phyloP scores from a whole-genome alignment of 225 moss, liverwort and hornwort genomes.

The Physcomitrium patens region DNA sequence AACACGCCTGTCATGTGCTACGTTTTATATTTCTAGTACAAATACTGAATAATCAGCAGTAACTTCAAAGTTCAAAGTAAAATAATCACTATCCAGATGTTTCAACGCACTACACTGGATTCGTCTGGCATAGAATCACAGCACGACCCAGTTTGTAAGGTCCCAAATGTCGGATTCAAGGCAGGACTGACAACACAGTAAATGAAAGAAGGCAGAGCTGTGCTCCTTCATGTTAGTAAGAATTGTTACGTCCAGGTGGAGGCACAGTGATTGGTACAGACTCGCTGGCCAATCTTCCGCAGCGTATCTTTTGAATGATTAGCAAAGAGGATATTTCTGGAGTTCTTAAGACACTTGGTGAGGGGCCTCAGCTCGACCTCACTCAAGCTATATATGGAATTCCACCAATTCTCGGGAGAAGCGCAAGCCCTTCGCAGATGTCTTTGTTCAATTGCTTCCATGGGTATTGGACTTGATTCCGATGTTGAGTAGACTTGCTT shows the following conservation, averaged over 20 bases:
- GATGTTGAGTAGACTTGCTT: no score
- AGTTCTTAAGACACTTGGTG: slow-evolving; percentile 24
- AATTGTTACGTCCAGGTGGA: slow-evolving; percentile 23
- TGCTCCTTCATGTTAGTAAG: slow-evolving; percentile 4
- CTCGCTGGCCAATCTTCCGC: background rate
- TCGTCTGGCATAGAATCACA: background rate
- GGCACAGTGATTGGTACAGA: background rate
- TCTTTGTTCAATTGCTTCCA: no score
- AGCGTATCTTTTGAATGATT: background rate
- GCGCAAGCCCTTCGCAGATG: no score
- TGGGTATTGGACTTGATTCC: no score
- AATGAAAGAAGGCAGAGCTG: background rate
- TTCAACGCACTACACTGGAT: background rate
- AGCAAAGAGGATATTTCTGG: slow-evolving; percentile 1
- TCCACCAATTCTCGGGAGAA: no score
- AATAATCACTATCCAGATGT: slow-evolving; percentile 4
- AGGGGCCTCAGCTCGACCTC: background rate
- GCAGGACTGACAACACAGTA: background rate
- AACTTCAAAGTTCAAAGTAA: background rate
- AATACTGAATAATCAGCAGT: background rate
- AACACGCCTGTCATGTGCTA: no score
- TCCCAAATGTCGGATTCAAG: background rate
- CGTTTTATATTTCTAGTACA: no score
- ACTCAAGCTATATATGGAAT: no score
- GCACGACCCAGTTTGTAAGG: background rate